Evolutionary conservation across 1,284 basidiomycete genomes (phyloP).

Genomic region (Pulchroboletus neoregius): DNA sequence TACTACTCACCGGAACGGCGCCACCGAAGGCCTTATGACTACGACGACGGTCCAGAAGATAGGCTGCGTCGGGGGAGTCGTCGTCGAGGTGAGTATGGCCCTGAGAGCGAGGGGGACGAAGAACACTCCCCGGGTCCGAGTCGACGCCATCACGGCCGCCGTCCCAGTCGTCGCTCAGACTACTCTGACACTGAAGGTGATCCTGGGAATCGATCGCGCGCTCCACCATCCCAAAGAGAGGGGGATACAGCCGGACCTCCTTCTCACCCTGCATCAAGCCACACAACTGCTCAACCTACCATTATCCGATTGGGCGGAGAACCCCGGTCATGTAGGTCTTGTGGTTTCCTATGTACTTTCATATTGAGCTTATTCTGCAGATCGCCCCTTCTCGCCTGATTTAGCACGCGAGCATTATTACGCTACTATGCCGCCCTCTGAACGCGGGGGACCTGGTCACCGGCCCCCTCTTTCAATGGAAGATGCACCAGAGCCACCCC

Average conservation of each 20-base stretch:
- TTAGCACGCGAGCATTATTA: conserved; percentile 11
- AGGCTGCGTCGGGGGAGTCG: background rate
- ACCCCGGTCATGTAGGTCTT: conserved; percentile 18
- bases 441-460: conserved; percentile 1
- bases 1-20: conserved; percentile 17
- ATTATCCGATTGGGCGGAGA: conserved; percentile 31
- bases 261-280: conserved; percentile 5
- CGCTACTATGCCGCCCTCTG: conserved; percentile 11
- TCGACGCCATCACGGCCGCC: conserved; percentile 7
- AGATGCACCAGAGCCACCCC: conserved; percentile 9
- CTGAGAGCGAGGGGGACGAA: background rate
- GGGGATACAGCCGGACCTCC: conserved; percentile 4
- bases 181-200: conserved; percentile 19
- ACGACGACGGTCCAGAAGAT: conserved; percentile 5
- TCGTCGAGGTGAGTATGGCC: conserved; percentile 1
- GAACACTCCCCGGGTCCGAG: conserved; percentile 12
- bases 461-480: conserved; percentile 4
- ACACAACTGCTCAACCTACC: conserved; percentile 21
- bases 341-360: background rate
- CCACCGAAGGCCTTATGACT: background rate
- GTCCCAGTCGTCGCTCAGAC: conserved; percentile 21
- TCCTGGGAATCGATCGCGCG: conserved; percentile 10
- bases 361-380: conserved; percentile 18
- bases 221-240: conserved; percentile 13
- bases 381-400: conserved; percentile 14